Percentiles rank a stretch among this genome's conserved stretches.
Conservation (phyloP, 441 rosid genomes). For the Kokia cookei region DNA sequence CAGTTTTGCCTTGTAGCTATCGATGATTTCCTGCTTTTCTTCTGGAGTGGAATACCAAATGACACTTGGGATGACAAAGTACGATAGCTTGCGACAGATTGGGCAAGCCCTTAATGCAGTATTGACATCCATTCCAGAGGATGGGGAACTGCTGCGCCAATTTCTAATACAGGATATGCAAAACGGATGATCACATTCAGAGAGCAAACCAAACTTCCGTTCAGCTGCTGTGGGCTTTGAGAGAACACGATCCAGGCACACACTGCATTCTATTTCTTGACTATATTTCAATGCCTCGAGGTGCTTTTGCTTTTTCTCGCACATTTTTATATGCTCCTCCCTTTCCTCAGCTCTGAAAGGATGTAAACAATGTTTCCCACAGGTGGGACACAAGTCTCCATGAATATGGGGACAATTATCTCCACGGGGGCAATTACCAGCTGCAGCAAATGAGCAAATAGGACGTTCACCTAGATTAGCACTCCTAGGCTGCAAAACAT, state of each 20-base stretch:
- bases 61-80: constrained; percentile 79
- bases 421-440: constrained; percentile 84
- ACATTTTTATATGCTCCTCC: constrained; percentile 67
- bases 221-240: constrained; percentile 83
- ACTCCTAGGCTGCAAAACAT: constrained; percentile 31
- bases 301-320: constrained; percentile 64
- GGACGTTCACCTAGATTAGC: constrained; percentile 48
- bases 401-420: constrained; percentile 82
- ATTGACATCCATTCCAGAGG: constrained; percentile 86
- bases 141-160: constrained; percentile 91
- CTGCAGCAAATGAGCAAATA: constrained; percentile 82
- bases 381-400: constrained; percentile 78
- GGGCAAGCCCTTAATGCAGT: constrained; percentile 85
- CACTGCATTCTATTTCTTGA: constrained; percentile 67
- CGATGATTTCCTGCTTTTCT: constrained; percentile 75
- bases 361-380: constrained; percentile 87
- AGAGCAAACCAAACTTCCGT: constrained; percentile 82
- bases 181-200: constrained; percentile 98
- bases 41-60: constrained; percentile 86
- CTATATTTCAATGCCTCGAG: constrained; percentile 54
- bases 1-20: constrained; percentile 77
- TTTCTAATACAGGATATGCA: constrained; percentile 94
- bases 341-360: constrained; percentile 82
- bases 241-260: constrained; percentile 76
- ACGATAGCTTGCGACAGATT: constrained; percentile 86